Evolutionary conservation across 2,329 filamentous ascomycete genomes (phyloP), one percentile per base, ranked within the genome.

Genomic region (Zalaria obscura): DNA sequence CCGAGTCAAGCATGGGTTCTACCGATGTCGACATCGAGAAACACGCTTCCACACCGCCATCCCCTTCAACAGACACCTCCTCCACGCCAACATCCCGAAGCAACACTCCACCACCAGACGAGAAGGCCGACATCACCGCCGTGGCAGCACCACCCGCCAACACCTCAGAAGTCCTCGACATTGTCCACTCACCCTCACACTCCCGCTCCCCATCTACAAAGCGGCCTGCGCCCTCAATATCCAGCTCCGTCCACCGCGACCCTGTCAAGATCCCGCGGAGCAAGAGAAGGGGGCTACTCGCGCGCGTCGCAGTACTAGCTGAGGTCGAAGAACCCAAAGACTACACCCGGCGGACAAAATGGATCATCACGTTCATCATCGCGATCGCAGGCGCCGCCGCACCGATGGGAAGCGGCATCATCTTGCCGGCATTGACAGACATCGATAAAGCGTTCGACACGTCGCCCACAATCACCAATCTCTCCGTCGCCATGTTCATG

Each of bases 331-430:
- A 79, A 31, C 81, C 87, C 0, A 77, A 79, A 44, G 73, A 84
- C 39, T 93, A 94, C 55, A 65, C 70, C 8, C 73, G 75, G 32
- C 72, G 65, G 38, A 84, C 75, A 9, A 94, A 94, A 74, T 94
- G 87, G 87, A 72, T 75, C 45, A 78, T 95, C 49, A 93, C 86
- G 0, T 67, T 76, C 32, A 73, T 88, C 39, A 75, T 94, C 37
- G 81, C 86, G 1, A 55, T 87, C n/a, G 84, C 84, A 2, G 86
- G 76, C 1, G 77, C 80, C 9, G 82, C 76, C 1, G 85, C 82
- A 1, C 88, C 88, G 0, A 76, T 93, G 65, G 88, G 88, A 1
- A 88, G 83, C 27, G 75, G 82, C 2, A 86, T 94, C 42, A 78
- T 94, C 42, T 80, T 89, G 52, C 36, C 84, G 43, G 76, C 81